These are phyloP conservation scores for Globisporangium acanthophoron DNA, from an alignment of 352 stramenopile species.

Conservation along the genomic window DNA sequence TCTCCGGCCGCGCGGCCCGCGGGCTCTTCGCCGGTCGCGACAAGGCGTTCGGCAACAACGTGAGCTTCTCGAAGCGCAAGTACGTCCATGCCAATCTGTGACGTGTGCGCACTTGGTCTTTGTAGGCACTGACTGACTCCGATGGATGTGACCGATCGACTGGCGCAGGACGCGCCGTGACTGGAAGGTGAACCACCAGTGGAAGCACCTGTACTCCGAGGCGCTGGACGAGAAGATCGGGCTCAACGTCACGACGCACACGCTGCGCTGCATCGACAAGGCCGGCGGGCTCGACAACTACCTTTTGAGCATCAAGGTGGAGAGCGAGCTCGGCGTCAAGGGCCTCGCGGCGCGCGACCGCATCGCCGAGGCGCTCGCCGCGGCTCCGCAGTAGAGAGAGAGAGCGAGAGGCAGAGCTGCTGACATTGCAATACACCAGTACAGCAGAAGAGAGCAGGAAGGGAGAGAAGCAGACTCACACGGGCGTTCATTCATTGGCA, in stretches of 20 bases:
- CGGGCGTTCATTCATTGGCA: background rate
- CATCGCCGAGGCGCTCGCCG: slow-evolving; percentile 39
- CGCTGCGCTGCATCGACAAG: slow-evolving; percentile 92
- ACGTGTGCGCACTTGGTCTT: background rate
- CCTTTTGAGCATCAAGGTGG: slow-evolving; percentile 86
- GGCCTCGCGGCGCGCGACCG: slow-evolving; percentile 51
- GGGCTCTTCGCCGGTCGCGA: slow-evolving; percentile 93
- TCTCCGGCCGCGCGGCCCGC: slow-evolving; percentile 67
- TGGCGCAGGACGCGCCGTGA: slow-evolving; percentile 67
- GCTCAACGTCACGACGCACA: slow-evolving; percentile 91
- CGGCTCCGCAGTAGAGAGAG: slow-evolving; percentile 8
- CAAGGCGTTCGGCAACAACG: slow-evolving; percentile 93
- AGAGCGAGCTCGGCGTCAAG: slow-evolving; percentile 72
- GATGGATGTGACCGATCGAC: background rate
- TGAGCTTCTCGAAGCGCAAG: slow-evolving; percentile 91
- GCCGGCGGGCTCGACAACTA: slow-evolving; percentile 93
- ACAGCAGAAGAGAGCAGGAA: too few species aligned
- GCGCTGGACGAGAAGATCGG: slow-evolving; percentile 90
- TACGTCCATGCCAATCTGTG: slow-evolving; percentile 14
- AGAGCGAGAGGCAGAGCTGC: background rate
- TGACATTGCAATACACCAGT: background rate
- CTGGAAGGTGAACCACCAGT: slow-evolving; percentile 94
- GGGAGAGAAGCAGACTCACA: background rate
- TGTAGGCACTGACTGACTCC: background rate
- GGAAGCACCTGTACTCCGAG: slow-evolving; percentile 85